These are phyloP conservation scores for Globisporangium recalcitrans DNA, from an alignment of 352 stramenopile genomes.

Conservation along the genomic window DNA sequence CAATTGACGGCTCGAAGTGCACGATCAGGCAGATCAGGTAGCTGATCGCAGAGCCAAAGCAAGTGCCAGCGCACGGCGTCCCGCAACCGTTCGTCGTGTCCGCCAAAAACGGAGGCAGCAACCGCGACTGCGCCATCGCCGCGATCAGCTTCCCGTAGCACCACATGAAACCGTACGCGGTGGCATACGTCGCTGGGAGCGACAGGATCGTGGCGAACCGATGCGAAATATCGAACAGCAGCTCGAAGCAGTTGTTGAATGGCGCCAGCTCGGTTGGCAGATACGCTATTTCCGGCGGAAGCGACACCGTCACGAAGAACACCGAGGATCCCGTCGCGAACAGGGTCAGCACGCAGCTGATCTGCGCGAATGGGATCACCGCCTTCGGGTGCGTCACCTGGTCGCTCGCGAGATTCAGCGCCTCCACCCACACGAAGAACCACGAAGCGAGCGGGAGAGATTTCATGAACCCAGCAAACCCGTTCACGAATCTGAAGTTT, in stretches of 20 bases:
- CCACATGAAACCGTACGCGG: constrained; percentile 50
- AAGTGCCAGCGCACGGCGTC: constrained; percentile 22
- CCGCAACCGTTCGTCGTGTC: constrained; percentile 16
- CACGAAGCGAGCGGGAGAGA: constrained; percentile 20
- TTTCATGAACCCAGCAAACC: constrained; percentile 14
- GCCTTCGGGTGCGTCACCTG: constrained; percentile 37
- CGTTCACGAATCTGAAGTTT: background rate
- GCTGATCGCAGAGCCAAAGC: constrained; percentile 22
- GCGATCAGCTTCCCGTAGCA: constrained; percentile 48
- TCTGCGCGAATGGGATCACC: constrained; percentile 35
- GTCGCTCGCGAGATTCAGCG: constrained; percentile 25
- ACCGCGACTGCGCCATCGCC: constrained; percentile 37
- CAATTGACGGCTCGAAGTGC: background rate
- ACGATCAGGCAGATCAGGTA: constrained; percentile 32
- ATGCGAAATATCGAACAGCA: constrained; percentile 16
- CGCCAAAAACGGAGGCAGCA: constrained; percentile 29
- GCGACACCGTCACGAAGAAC: constrained; percentile 29
- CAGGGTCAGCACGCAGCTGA: constrained; percentile 36
- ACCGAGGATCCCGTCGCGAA: constrained; percentile 31
- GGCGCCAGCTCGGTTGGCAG: constrained; percentile 24
- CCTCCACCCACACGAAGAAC: constrained; percentile 32
- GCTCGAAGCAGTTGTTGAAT: constrained; percentile 30
- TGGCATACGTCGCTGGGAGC: constrained; percentile 45
- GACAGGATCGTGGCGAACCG: constrained; percentile 30
- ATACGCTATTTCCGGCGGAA: constrained; percentile 23